Evolutionary conservation across 441 rosid species (phyloP).

Genomic region (Rhodomyrtus psidioides): DNA sequence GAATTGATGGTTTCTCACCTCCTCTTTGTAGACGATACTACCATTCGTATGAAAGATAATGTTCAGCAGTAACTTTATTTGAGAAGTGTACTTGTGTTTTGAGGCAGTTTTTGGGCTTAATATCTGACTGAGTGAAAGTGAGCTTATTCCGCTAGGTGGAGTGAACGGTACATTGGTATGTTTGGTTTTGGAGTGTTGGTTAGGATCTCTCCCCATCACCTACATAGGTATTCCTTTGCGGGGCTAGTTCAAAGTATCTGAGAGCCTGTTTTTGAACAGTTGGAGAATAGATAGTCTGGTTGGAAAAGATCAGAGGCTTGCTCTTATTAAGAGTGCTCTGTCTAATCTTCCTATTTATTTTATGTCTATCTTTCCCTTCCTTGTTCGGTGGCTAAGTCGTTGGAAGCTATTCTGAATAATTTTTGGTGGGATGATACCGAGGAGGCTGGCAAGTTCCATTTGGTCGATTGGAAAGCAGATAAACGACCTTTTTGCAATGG

Average conservation of each 20-base stretch:
- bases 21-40: background rate
- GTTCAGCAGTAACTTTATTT: background rate
- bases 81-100: background rate
- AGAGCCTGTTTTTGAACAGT: background rate
- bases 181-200: background rate
- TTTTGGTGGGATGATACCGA: background rate
- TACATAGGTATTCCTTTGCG: background rate
- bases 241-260: background rate
- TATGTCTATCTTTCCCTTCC: background rate
- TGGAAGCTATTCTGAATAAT: background rate
- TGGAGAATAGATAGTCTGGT: background rate
- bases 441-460: background rate
- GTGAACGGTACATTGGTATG: background rate
- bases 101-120: background rate
- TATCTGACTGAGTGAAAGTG: background rate
- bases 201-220: background rate
- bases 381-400: background rate
- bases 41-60: background rate
- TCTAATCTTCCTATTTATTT: background rate
- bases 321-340: background rate
- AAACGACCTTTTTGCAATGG: background rate
- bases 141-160: background rate
- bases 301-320: background rate
- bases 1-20: background rate
- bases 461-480: background rate